A percentile compares a stretch with the other conserved stretches of the same genome.
phyloP scores from a whole-genome alignment of 2,329 filamentous ascomycete species.

The Lojkania enalia region DNA sequence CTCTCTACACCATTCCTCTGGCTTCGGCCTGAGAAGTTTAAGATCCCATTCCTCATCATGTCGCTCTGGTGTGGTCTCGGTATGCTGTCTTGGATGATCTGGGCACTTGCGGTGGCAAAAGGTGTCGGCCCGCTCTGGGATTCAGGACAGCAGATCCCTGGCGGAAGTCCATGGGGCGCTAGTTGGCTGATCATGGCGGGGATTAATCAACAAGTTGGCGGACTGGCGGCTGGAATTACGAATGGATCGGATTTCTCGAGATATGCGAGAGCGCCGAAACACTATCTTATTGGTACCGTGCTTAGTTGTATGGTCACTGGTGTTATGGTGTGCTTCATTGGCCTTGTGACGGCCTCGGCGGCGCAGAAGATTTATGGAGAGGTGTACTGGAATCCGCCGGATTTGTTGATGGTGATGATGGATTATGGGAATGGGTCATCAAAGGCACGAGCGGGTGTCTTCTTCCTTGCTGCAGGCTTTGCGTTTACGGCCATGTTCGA shows the following conservation, averaged over 20 bases:
- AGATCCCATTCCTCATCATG: slow-evolving; percentile 51
- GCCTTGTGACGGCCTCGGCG: slow-evolving; percentile 48
- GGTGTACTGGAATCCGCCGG: slow-evolving; percentile 49
- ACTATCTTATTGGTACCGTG: slow-evolving; percentile 47
- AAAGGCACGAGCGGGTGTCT: slow-evolving; percentile 40
- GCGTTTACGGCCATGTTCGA: slow-evolving; percentile 47
- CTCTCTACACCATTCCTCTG: slow-evolving; percentile 51
- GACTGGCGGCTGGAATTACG: slow-evolving; percentile 48
- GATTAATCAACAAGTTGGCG: slow-evolving; percentile 50
- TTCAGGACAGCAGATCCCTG: slow-evolving; percentile 42
- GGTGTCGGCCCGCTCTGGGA: slow-evolving; percentile 52
- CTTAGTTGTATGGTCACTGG: slow-evolving; percentile 47
- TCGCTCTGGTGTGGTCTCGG: slow-evolving; percentile 50
- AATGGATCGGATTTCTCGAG: slow-evolving; percentile 52
- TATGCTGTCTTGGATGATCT: slow-evolving; percentile 54
- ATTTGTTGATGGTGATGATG: slow-evolving; percentile 52
- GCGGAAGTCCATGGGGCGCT: slow-evolving; percentile 42
- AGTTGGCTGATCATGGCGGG: slow-evolving; percentile 53
- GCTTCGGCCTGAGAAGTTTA: slow-evolving; percentile 56
- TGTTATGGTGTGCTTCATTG: slow-evolving; percentile 48
- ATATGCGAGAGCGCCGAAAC: slow-evolving; percentile 42
- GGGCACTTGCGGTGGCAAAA: slow-evolving; percentile 50
- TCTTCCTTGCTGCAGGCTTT: slow-evolving; percentile 42
- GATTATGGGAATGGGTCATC: slow-evolving; percentile 48
- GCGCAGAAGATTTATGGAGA: slow-evolving; percentile 43